A percentile compares a stretch with the other conserved stretches of the same genome.
phyloP scores from a whole-genome alignment of 2,329 filamentous ascomycete genomes.

The Claviceps citrina region DNA sequence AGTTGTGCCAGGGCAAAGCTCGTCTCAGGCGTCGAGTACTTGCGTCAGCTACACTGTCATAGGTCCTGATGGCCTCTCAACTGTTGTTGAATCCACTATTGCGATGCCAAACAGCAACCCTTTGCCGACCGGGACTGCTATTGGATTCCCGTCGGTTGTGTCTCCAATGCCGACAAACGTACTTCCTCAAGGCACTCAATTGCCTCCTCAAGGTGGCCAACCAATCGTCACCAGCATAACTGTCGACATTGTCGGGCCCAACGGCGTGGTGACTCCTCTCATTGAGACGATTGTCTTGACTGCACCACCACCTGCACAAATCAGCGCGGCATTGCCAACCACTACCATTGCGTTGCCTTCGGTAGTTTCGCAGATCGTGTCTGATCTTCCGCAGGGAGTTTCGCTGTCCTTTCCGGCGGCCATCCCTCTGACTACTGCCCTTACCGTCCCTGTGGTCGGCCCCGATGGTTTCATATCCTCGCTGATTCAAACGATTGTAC shows the following conservation, averaged over 20 bases:
- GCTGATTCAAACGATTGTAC: constrained; percentile 18
- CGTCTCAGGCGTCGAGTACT: constrained; percentile 11
- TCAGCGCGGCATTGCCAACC: constrained; percentile 6
- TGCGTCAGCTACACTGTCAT: constrained; percentile 17
- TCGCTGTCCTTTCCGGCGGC: constrained; percentile 6
- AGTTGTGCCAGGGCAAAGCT: neutral
- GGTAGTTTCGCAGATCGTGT: constrained; percentile 8
- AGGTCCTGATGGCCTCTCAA: constrained; percentile 16
- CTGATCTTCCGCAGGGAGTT: constrained; percentile 11
- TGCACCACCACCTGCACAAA: constrained; percentile 2
- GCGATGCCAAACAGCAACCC: constrained; percentile 11
- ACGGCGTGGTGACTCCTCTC: constrained; percentile 18
- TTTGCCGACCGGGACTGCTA: constrained; percentile 9
- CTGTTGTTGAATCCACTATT: constrained; percentile 18
- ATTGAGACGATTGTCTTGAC: constrained; percentile 14
- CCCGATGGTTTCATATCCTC: constrained; percentile 18
- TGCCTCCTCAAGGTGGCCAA: constrained; percentile 6
- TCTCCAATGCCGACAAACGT: constrained; percentile 5
- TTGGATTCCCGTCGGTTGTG: constrained; percentile 9
- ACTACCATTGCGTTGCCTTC: constrained; percentile 10
- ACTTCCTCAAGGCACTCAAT: constrained; percentile 10
- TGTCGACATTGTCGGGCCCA: constrained; percentile 16
- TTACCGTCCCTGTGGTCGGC: constrained; percentile 18
- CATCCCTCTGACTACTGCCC: constrained; percentile 13
- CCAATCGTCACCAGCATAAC: constrained; percentile 17